These are phyloP conservation scores for Fusarium fujikuroi DNA, from an alignment of 2,329 filamentous ascomycete species.

Conservation along the genomic window DNA sequence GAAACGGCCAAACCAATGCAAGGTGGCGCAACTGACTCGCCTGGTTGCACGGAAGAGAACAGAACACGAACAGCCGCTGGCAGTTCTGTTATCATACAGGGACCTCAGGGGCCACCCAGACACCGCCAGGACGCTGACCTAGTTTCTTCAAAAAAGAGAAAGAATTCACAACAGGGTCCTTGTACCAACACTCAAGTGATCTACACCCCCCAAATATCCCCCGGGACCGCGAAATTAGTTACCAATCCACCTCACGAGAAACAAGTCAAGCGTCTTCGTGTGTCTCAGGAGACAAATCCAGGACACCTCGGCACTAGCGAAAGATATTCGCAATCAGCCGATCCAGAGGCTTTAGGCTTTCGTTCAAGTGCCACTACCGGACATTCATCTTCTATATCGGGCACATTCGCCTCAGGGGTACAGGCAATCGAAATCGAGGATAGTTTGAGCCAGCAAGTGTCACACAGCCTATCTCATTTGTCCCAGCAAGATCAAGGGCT, in stretches of 20 bases:
- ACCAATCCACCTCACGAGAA: slow-evolving; percentile 18
- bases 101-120: neutral
- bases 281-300: slow-evolving; percentile 38
- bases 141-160: slow-evolving; percentile 22
- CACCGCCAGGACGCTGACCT: neutral
- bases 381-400: slow-evolving; percentile 18
- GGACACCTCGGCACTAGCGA: slow-evolving; percentile 1
- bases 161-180: slow-evolving; percentile 3
- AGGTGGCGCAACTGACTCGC: neutral
- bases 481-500: slow-evolving; percentile 19
- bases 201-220: neutral
- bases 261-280: slow-evolving; percentile 44
- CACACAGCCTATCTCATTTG: slow-evolving; percentile 7
- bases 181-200: neutral
- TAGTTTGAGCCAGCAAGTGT: slow-evolving; percentile 15
- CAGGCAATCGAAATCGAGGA: slow-evolving; percentile 2
- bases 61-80: neutral
- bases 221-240: neutral
- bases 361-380: slow-evolving; percentile 16
- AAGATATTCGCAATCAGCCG: slow-evolving; percentile 17
- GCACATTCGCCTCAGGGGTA: slow-evolving; percentile 31
- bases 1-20: neutral
- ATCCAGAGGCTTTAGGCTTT: slow-evolving; percentile 17
- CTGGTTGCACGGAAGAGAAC: neutral
- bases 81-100: neutral